phyloP scores from a whole-genome alignment of 257 asterid genomes.

The Echium plantagineum region DNA sequence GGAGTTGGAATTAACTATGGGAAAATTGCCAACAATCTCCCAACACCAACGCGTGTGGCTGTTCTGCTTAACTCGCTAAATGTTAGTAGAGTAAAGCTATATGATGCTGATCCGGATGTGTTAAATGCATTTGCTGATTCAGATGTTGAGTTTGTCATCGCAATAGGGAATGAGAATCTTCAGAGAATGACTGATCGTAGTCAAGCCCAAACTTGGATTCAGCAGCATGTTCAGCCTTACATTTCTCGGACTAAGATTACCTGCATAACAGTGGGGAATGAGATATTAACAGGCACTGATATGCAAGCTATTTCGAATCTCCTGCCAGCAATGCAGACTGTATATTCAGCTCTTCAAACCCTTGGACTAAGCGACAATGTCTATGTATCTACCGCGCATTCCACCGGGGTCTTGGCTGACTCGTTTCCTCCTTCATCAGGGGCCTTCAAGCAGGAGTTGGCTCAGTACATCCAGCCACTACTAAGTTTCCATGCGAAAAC shows the following conservation, averaged over 20 bases:
- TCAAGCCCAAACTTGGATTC: conserved; percentile 71
- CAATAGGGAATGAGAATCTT: conserved; percentile 62
- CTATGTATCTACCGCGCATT: conserved; percentile 66
- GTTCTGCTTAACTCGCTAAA: conserved; percentile 49
- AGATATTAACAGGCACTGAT: conserved; percentile 54
- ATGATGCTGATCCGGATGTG: conserved; percentile 73
- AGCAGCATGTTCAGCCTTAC: conserved; percentile 58
- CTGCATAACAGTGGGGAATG: conserved; percentile 75
- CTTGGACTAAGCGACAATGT: conserved; percentile 41
- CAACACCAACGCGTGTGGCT: conserved; percentile 56
- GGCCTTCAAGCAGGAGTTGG: conserved; percentile 40
- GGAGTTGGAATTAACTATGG: conserved; percentile 90
- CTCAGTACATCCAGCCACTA: conserved; percentile 28
- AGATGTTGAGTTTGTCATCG: conserved; percentile 49
- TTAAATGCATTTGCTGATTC: conserved; percentile 57
- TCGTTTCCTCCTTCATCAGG: conserved; percentile 88
- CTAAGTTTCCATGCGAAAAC: conserved; percentile 50
- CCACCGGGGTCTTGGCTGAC: conserved; percentile 28
- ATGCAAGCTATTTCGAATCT: conserved; percentile 30
- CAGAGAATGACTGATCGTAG: conserved; percentile 43
- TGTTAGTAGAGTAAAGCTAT: conserved; percentile 53
- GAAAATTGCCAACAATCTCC: conserved; percentile 76
- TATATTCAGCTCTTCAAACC: conserved; percentile 31
- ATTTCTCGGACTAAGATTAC: conserved; percentile 51
- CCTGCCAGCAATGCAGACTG: conserved; percentile 64